Base-by-base conservation (phyloP, 805 yeast genomes). In the Lachancea kluyveri region DNA sequence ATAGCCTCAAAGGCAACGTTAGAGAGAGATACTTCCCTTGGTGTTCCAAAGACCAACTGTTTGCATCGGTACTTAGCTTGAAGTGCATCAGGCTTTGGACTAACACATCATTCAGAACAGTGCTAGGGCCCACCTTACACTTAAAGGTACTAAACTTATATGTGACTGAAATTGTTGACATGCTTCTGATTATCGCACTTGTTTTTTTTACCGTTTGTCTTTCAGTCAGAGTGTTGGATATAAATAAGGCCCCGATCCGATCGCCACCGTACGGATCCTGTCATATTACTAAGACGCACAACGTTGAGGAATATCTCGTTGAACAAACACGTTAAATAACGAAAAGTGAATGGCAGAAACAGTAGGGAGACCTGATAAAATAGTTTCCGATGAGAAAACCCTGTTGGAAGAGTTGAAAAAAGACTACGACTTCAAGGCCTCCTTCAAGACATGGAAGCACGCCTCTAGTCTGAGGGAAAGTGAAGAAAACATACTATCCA, bases 401-500 rank as follows among this genome's bases (percentile, higher is more conserved):
- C 17, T 12, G 12, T n/a, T 30, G 8, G 33, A 35, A 15, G 26
- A 33, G 4, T 13, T 41, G 13, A 21, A 17, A 12, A 28, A 42
- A 7, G 27, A 21, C 6, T 48, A 48, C 26, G 36, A 46, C 2
- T 57, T 56, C 30, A 24, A 43, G 8, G 64, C 62, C 8, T 61
- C 74, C 3, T 54, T 57, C 31, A 38, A 45, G 26, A 72, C 70
- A 40, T 70, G 76, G 76, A 51, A 57, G 49, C 37, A 45, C 6
- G 55, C 64, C 10, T 46, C 54, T 5, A 43, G 57, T 6, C 46
- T 66, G 17, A 52, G 40, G 3, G 39, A 50, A 17, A 59, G 71
- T n/a, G 75, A 77, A 45, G 50, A 59, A 12, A 61, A 62, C 5
- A 65, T 86, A 6, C 60, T 85, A 13, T 67, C 77, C 10, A 51